phyloP scores from a whole-genome alignment of 306 rosid genomes.

The Carpinus viminea region DNA sequence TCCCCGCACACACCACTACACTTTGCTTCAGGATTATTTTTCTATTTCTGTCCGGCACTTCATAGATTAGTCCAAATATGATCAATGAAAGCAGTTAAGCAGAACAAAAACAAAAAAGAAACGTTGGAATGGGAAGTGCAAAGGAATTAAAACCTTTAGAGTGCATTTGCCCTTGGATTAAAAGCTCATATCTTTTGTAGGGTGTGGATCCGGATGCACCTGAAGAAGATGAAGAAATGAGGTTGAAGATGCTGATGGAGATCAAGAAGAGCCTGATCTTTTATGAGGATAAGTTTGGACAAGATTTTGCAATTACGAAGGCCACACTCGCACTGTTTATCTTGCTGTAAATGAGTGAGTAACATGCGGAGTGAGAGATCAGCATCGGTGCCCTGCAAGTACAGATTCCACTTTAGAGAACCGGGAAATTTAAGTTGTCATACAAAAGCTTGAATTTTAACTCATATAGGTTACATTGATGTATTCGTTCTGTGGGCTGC shows the following conservation, averaged over 20 bases:
- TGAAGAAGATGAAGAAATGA: slow-evolving; percentile 96
- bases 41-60: neutral
- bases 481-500: neutral
- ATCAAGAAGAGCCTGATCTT: slow-evolving; percentile 93
- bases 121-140: neutral
- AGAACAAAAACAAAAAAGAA: neutral
- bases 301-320: neutral
- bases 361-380: neutral
- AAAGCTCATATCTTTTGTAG: slow-evolving; percentile 38
- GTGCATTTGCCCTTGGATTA: slow-evolving; percentile 18
- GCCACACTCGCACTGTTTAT: neutral
- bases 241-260: slow-evolving; percentile 92
- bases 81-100: neutral
- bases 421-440: neutral
- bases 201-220: slow-evolving; percentile 99
- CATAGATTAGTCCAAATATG: neutral
- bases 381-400: neutral
- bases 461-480: neutral
- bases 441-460: neutral
- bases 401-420: neutral
- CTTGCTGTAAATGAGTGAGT: neutral
- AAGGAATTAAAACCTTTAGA: neutral
- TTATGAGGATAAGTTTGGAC: slow-evolving; percentile 38
- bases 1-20: slow-evolving; percentile 1
- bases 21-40: slow-evolving; percentile 21